phyloP scores from a whole-genome alignment of 2,329 filamentous ascomycete genomes.

The Ceratocystis ficicola region DNA sequence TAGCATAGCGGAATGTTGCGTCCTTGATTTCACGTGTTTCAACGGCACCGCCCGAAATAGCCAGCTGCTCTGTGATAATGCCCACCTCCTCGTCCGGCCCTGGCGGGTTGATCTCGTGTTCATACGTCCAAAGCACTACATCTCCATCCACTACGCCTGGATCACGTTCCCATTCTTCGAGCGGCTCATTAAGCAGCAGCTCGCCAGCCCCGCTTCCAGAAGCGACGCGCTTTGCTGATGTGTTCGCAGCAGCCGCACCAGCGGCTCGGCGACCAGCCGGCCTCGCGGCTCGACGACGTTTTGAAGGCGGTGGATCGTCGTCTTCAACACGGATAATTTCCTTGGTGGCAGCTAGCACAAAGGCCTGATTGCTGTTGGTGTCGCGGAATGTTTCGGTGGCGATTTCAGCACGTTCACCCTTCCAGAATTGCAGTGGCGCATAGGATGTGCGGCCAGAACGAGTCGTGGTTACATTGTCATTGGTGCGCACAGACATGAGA shows the following conservation, averaged over 20 bases:
- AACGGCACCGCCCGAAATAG: constrained; percentile 44
- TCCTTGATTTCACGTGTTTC: constrained; percentile 46
- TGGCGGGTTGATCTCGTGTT: constrained; percentile 43
- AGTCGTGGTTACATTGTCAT: constrained; percentile 44
- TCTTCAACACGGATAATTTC: constrained; percentile 67
- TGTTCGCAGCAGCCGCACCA: not conserved
- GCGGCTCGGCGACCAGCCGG: constrained; percentile 8
- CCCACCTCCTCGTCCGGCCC: constrained; percentile 43
- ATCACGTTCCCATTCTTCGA: constrained; percentile 61
- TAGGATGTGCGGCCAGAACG: constrained; percentile 69
- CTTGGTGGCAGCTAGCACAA: constrained; percentile 58
- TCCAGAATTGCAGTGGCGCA: constrained; percentile 73
- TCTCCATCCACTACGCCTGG: constrained; percentile 52
- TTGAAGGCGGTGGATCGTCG: constrained; percentile 30
- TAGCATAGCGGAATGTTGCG: constrained; percentile 75
- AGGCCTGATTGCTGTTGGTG: constrained; percentile 15
- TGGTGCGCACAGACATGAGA: constrained; percentile 41
- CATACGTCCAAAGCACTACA: constrained; percentile 51
- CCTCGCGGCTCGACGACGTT: constrained; percentile 25
- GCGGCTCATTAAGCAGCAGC: constrained; percentile 43
- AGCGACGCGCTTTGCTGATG: constrained; percentile 22
- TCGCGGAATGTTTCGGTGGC: constrained; percentile 44
- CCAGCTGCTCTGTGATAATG: constrained; percentile 43
- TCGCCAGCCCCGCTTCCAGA: constrained; percentile 26
- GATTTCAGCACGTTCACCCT: constrained; percentile 65